Evolutionary conservation across 2,329 filamentous ascomycete genomes (phyloP).

Genomic region (Ceratocystis alfenasii): DNA sequence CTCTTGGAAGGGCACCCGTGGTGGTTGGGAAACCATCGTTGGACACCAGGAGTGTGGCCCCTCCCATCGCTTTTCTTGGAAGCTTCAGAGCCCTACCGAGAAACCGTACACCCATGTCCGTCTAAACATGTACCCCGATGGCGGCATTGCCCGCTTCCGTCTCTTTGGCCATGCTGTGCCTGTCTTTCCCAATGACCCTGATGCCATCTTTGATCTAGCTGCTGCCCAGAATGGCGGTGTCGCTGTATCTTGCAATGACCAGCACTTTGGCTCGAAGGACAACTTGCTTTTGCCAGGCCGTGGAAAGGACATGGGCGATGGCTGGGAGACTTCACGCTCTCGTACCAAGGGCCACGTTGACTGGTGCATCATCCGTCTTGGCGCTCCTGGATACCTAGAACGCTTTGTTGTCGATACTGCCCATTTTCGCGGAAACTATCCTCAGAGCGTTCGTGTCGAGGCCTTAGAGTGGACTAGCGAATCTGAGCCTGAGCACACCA

Average conservation of each 20-base stretch:
- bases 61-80: constrained; percentile 61
- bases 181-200: constrained; percentile 56
- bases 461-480: constrained; percentile 43
- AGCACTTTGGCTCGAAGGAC: constrained; percentile 73
- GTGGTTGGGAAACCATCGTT: constrained; percentile 62
- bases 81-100: constrained; percentile 43
- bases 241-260: constrained; percentile 63
- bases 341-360: constrained; percentile 60
- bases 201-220: constrained; percentile 60
- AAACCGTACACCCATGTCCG: constrained; percentile 70
- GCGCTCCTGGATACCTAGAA: constrained; percentile 51
- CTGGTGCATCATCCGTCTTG: constrained; percentile 68
- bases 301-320: constrained; percentile 76
- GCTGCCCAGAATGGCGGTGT: constrained; percentile 69
- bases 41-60: constrained; percentile 60
- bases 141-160: constrained; percentile 69
- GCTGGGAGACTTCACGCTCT: constrained; percentile 73
- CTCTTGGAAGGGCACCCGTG: constrained; percentile 46
- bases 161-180: constrained; percentile 66
- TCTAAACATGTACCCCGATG: constrained; percentile 76
- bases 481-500: constrained; percentile 44
- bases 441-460: constrained; percentile 61
- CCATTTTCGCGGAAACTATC: constrained; percentile 74
- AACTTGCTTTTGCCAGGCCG: constrained; percentile 69
- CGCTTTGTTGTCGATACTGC: constrained; percentile 67